Percentiles rank a stretch among this genome's conserved stretches.
These are phyloP conservation scores for Peronospora destructor DNA, from an alignment of 352 stramenopile species.

Conservation along the genomic window DNA sequence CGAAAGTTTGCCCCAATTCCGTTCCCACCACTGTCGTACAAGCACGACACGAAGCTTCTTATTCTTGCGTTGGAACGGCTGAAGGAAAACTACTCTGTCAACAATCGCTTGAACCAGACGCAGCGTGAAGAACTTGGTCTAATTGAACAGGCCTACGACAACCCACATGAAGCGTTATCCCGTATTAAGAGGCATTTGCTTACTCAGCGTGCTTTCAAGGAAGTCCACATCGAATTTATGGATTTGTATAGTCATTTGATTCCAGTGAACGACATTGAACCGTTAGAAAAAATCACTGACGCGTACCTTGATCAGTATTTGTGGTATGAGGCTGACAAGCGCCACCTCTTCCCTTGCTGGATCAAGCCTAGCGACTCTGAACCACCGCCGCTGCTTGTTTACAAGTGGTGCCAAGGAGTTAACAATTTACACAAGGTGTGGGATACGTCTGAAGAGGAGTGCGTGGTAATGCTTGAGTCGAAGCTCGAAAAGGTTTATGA, in stretches of 20 bases:
- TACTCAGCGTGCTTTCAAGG: constrained; percentile 99
- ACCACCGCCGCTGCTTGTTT: constrained; percentile 96
- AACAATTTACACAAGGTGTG: constrained; percentile 99
- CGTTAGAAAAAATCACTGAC: constrained; percentile 99
- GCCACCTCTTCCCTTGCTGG: constrained; percentile 99
- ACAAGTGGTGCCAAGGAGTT: constrained; percentile 99
- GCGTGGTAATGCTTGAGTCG: constrained; percentile 97
- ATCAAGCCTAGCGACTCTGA: constrained; percentile 99
- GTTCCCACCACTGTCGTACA: constrained; percentile 99
- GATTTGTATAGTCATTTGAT: constrained; percentile 99
- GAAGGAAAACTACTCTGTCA: constrained; percentile 98
- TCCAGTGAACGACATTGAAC: constrained; percentile 99
- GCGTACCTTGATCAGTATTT: constrained; percentile 99
- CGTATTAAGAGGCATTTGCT: constrained; percentile 99
- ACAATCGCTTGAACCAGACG: constrained; percentile 95
- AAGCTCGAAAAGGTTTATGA: constrained; percentile 99
- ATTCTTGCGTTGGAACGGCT: constrained; percentile 98
- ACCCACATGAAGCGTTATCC: constrained; percentile 96
- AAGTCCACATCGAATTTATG: constrained; percentile 99
- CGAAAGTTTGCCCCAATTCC: constrained; percentile 99
- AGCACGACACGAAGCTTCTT: constrained; percentile 99
- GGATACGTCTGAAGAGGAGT: constrained; percentile 97
- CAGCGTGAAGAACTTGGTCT: constrained; percentile 97
- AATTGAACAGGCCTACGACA: constrained; percentile 99
- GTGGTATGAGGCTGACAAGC: constrained; percentile 99